Conservation (phyloP, 805 yeast genomes). For the Candida stauntonica region DNA sequence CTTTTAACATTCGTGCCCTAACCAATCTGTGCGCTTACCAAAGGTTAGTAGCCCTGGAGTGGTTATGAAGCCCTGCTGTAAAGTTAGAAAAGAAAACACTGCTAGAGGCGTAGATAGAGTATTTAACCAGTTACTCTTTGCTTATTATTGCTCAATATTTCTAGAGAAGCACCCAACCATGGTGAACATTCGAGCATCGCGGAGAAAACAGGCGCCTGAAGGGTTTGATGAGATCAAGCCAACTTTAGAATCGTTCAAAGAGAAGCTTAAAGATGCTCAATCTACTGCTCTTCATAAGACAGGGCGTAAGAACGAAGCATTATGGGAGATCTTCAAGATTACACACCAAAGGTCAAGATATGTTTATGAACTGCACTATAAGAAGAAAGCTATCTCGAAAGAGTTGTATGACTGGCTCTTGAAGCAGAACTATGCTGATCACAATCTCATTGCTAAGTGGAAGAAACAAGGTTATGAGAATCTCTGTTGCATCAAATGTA, state of each 20-base stretch:
- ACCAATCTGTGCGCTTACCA: too few relatives aligned
- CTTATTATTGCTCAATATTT: too few relatives aligned
- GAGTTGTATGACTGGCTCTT: constrained; percentile 73
- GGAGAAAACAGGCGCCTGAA: constrained; percentile 57
- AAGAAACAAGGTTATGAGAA: constrained; percentile 81
- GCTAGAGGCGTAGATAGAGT: too few relatives aligned
- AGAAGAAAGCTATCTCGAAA: constrained; percentile 58
- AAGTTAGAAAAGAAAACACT: too few relatives aligned
- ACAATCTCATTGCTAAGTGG: constrained; percentile 77
- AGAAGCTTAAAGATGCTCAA: constrained; percentile 52
- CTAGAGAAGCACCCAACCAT: constrained; percentile 24
- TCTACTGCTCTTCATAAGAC: constrained; percentile 34
- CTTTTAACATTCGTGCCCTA: too few relatives aligned
- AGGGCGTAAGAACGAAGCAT: constrained; percentile 46
- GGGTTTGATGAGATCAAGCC: constrained; percentile 70
- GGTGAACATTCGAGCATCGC: constrained; percentile 41
- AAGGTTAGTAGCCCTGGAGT: too few relatives aligned
- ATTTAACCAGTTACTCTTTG: too few relatives aligned
- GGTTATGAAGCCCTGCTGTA: too few relatives aligned
- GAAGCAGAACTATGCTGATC: constrained; percentile 62
- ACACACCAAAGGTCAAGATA: constrained; percentile 75
- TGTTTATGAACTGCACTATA: constrained; percentile 68
- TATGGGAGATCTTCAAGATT: constrained; percentile 69
- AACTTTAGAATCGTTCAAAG: constrained; percentile 55
- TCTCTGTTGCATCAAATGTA: constrained; percentile 79